Conservation (phyloP, 495 filamentous ascomycete genomes). For the Mycothermus thermophilus region DNA sequence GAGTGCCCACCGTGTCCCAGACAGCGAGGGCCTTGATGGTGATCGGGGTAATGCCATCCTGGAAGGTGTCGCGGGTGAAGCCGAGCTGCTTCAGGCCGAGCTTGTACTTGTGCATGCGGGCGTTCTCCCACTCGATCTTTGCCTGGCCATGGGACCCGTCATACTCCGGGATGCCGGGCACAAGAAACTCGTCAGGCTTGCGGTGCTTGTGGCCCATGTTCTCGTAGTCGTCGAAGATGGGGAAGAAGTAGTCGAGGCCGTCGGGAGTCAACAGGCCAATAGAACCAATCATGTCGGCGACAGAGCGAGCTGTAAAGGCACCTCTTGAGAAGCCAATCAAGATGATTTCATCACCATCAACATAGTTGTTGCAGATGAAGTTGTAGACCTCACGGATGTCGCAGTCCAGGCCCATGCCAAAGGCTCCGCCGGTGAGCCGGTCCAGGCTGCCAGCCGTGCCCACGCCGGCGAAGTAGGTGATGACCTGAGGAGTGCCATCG, state of each 20-base stretch:
- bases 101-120: slow-evolving; percentile 15
- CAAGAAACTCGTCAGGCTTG: slow-evolving; percentile 10
- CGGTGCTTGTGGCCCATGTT: slow-evolving; percentile 16
- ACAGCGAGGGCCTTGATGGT: slow-evolving; percentile 26
- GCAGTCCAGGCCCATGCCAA: slow-evolving; percentile 29
- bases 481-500: slow-evolving; percentile 25
- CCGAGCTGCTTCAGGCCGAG: slow-evolving; percentile 8
- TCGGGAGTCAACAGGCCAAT: slow-evolving; percentile 47
- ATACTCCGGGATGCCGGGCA: slow-evolving; percentile 9
- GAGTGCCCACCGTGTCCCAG: slow-evolving; percentile 27
- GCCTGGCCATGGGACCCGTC: slow-evolving; percentile 11
- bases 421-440: slow-evolving; percentile 34
- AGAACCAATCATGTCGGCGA: slow-evolving; percentile 44
- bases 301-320: slow-evolving; percentile 51
- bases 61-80: slow-evolving; percentile 14
- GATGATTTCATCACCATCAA: slow-evolving; percentile 49
- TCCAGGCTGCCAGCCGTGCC: slow-evolving; percentile 31
- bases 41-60: slow-evolving; percentile 16
- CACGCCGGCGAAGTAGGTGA: slow-evolving; percentile 34
- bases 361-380: slow-evolving; percentile 51
- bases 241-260: slow-evolving; percentile 44
- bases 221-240: slow-evolving; percentile 43
- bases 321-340: slow-evolving; percentile 57
- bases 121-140: slow-evolving; percentile 18
- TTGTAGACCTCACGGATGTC: slow-evolving; percentile 51